Evolutionary conservation across 1,284 basidiomycete genomes (phyloP).

Genomic region (Coniferiporia sulphurascens): DNA sequence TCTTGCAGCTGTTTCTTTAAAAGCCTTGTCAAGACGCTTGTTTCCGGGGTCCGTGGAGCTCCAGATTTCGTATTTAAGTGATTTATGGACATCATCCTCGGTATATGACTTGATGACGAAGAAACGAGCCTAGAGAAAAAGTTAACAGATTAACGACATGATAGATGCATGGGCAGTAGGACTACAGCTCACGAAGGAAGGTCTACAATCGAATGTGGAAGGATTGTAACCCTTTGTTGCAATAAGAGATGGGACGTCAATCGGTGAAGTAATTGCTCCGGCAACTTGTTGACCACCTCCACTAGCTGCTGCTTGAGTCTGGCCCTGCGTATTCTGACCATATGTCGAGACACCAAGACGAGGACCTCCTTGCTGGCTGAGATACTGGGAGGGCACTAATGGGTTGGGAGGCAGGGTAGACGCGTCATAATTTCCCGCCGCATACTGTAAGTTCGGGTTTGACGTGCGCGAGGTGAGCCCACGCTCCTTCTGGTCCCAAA

Average conservation of each 20-base stretch:
- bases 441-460: conserved; percentile 63
- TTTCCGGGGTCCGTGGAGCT: conserved; percentile 94
- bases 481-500: conserved; percentile 62
- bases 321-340: conserved; percentile 24
- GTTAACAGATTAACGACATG: not conserved
- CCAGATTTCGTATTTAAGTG: conserved; percentile 95
- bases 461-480: conserved; percentile 51
- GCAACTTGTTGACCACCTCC: conserved; percentile 31
- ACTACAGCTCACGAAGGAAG: conserved; percentile 55
- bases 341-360: conserved; percentile 38
- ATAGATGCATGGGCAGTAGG: no score
- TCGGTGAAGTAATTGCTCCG: conserved; percentile 52
- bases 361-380: conserved; percentile 49
- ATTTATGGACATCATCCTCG: conserved; percentile 96
- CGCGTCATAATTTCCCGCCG: conserved; percentile 32
- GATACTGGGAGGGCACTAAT: conserved; percentile 63
- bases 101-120: conserved; percentile 99
- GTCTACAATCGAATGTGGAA: conserved; percentile 76
- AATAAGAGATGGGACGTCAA: conserved; percentile 84
- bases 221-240: conserved; percentile 91
- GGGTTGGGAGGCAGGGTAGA: conserved; percentile 58
- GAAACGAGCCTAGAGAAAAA: conserved; percentile 64
- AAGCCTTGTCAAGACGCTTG: conserved; percentile 91
- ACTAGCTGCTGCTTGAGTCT: conserved; percentile 27
- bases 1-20: conserved; percentile 80